Base-by-base conservation (phyloP, 495 filamentous ascomycete species). In the Hypoxylon crocopeplum region DNA sequence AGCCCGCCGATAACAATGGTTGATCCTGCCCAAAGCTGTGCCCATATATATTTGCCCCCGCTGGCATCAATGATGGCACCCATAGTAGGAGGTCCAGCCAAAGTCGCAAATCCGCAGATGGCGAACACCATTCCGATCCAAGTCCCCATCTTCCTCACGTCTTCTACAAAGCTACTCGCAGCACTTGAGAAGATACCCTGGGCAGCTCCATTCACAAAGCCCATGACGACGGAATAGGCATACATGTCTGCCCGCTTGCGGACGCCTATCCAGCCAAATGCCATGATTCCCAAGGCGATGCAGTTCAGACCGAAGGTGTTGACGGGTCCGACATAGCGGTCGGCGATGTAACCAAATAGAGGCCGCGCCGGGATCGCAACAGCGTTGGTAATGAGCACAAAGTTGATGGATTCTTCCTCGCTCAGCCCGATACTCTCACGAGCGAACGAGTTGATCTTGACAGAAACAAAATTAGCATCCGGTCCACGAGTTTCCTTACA, bases 401-500 rank as follows among this genome's bases (percentile, higher is more conserved):
- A 69, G 44, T 72, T 69, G 7, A 77, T 65, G 7, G 75, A 72
- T 36, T 73, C 66, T 7, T 51, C 51, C 10, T 73, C 64, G 6
- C 68, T 66, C 25, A 79, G 71, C 16, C 64, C 62, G 40, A 76
- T 64, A 33, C 69, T 62, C 42, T 77, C 71, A 22, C 69, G 68
- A 24, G 76, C 75, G 57, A 72, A 79, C 7, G 67, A 68, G 51
- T 85, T 81, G 21, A 88, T 72, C 67, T 91, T 88, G 72, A 29
- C 19, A 17, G 36, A 15, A 36, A 15, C 11, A 36, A 11, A 5
- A 30, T 41, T 15, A 44, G 44, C n/a, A 46, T 13, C 4, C 2
- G 24, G 39, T 2, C 8, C 19, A 47, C 22, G 16, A 48, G 2
- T n/a, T 5, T 38, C 16, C 13, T 25, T n/a, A n/a, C n/a, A n/a